Conservation (phyloP, 2,329 filamentous ascomycete species). For the Drechslerella dactyloides region DNA sequence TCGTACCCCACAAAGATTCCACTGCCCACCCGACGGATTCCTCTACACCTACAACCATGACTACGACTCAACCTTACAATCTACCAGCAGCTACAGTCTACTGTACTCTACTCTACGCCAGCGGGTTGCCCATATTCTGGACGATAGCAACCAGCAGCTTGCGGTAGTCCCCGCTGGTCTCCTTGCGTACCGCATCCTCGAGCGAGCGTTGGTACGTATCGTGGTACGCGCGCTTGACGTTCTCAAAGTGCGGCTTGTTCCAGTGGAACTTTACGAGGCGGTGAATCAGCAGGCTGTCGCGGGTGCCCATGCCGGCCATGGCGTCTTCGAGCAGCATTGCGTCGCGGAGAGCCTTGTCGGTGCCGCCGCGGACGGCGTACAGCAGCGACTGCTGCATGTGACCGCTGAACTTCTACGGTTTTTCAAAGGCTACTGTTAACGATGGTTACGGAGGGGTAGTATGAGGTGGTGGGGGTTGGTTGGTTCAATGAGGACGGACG, state of each 20-base stretch:
- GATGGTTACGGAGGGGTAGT: too few species aligned
- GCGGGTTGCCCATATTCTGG: background rate
- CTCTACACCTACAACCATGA: too few species aligned
- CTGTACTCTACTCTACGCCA: background rate
- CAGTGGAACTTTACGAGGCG: slow-evolving; percentile 81
- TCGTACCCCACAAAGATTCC: too few species aligned
- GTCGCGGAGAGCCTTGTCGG: slow-evolving; percentile 67
- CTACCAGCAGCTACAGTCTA: background rate
- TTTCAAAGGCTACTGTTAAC: too few species aligned
- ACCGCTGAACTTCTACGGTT: slow-evolving; percentile 72
- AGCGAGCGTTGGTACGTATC: slow-evolving; percentile 73
- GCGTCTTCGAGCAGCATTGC: slow-evolving; percentile 79
- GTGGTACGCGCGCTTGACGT: slow-evolving; percentile 79
- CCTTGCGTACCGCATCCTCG: slow-evolving; percentile 72
- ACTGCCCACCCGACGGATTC: too few species aligned
- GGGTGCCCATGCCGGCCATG: slow-evolving; percentile 87
- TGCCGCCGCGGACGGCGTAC: slow-evolving; percentile 80
- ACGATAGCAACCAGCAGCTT: slow-evolving; percentile 72
- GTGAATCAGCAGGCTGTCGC: slow-evolving; percentile 77
- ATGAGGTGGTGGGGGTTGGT: background rate
- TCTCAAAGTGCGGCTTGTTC: slow-evolving; percentile 75
- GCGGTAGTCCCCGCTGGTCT: slow-evolving; percentile 86
- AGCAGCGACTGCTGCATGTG: slow-evolving; percentile 89
- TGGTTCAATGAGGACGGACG: background rate
- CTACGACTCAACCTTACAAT: too few species aligned